Percentiles rank a stretch among this genome's conserved stretches.
Conservation (phyloP, 768 basidiomycete species). For the Calocera cornea region DNA sequence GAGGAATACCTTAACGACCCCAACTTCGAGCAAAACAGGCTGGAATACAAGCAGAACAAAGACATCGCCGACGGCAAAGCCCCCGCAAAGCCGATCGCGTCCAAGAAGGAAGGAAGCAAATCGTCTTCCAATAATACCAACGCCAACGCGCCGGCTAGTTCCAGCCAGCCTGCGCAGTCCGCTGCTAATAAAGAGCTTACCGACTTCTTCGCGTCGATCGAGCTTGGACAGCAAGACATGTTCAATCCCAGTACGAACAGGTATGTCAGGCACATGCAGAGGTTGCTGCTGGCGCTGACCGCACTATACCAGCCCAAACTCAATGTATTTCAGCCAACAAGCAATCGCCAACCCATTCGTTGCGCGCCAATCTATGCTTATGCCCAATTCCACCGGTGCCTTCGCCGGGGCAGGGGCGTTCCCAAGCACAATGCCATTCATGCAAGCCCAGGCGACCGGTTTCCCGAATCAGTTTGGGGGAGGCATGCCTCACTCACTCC, state of each 20-base stretch:
- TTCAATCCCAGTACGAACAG: constrained; percentile 51
- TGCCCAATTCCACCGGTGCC: constrained; percentile 21
- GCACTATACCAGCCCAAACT: constrained; percentile 13
- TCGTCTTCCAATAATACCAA: neutral
- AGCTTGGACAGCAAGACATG: constrained; percentile 60
- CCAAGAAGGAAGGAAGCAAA: constrained; percentile 2
- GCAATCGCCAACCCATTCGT: constrained; percentile 64
- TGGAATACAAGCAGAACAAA: constrained; percentile 81
- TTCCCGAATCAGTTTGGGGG: constrained; percentile 37
- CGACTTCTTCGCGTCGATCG: constrained; percentile 86
- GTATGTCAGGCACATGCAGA: constrained; percentile 23
- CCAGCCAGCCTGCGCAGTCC: constrained; percentile 14
- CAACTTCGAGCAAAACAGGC: constrained; percentile 88
- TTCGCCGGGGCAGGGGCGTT: constrained; percentile 24
- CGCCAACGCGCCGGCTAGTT: constrained; percentile 6
- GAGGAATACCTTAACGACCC: constrained; percentile 95
- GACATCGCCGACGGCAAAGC: constrained; percentile 39
- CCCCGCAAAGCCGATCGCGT: constrained; percentile 1
- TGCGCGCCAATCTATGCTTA: constrained; percentile 40
- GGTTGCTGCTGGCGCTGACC: neutral
- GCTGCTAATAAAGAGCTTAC: constrained; percentile 38
- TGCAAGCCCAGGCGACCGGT: constrained; percentile 26
- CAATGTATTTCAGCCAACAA: constrained; percentile 36
- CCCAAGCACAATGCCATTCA: constrained; percentile 31
- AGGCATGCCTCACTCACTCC: constrained; percentile 18